Percentiles rank a stretch among this genome's conserved stretches.
Evolutionary conservation across 1,139 yeast genomes (phyloP).

Genomic region (Sugiyamaella castrensis): DNA sequence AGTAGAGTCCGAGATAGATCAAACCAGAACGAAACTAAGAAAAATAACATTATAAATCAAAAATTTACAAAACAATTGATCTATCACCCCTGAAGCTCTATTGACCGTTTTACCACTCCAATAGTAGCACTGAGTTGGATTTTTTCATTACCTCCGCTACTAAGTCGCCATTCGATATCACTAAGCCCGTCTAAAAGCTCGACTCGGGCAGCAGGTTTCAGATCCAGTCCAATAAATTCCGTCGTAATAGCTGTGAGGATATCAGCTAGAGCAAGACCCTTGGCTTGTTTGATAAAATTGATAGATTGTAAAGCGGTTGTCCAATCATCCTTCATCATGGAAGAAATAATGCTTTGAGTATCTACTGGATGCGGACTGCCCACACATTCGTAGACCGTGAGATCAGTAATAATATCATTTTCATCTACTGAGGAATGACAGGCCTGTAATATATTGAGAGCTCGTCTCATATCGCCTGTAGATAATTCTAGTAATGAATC

Average conservation of each 20-base stretch:
- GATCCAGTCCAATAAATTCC: conserved; percentile 61
- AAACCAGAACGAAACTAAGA: too few species aligned
- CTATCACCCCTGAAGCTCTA: conserved; percentile 17
- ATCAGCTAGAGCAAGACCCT: conserved; percentile 89
- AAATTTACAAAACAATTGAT: too few species aligned
- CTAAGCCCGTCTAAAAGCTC: conserved; percentile 65
- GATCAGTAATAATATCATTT: conserved; percentile 49
- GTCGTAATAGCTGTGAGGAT: conserved; percentile 72
- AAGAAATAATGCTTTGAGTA: conserved; percentile 67
- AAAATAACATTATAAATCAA: too few species aligned
- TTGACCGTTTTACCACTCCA: conserved; percentile 72
- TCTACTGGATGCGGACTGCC: conserved; percentile 95
- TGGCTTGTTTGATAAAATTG: conserved; percentile 56
- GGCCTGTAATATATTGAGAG: conserved; percentile 90
- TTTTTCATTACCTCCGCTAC: conserved; percentile 89
- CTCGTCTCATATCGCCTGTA: conserved; percentile 95
- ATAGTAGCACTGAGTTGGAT: conserved; percentile 88
- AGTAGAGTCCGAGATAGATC: too few species aligned
- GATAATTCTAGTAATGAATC: conserved; percentile 65
- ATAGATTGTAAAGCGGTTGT: conserved; percentile 68
- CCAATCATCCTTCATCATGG: conserved; percentile 87
- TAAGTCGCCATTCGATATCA: conserved; percentile 86
- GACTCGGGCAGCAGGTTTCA: conserved; percentile 60
- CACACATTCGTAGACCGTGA: conserved; percentile 86
- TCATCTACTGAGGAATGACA: conserved; percentile 56